Percentiles rank a stretch among this genome's conserved stretches.
phyloP scores from a whole-genome alignment of 2,329 filamentous ascomycete genomes.

The Aphanocladium album region DNA sequence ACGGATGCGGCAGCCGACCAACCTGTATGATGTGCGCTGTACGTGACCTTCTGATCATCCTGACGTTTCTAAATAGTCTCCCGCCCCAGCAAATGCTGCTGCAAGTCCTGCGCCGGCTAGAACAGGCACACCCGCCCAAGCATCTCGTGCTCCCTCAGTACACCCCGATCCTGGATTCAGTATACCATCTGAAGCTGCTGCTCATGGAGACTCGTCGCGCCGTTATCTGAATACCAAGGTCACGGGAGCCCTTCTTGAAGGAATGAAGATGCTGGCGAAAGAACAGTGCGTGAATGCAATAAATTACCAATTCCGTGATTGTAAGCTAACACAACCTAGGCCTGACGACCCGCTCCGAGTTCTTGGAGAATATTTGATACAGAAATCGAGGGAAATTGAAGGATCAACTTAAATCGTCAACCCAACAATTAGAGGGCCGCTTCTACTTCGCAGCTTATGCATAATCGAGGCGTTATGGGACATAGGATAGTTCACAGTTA shows the following conservation, averaged over 20 bases:
- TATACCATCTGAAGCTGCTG: slow-evolving; percentile 56
- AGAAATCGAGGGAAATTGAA: slow-evolving; percentile 58
- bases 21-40: slow-evolving; percentile 30
- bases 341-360: slow-evolving; percentile 64
- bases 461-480: slow-evolving; percentile 8
- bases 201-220: slow-evolving; percentile 64
- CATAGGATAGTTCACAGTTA: neutral
- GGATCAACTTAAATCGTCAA: neutral
- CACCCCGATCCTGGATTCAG: slow-evolving; percentile 48
- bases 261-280: slow-evolving; percentile 67
- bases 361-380: slow-evolving; percentile 65
- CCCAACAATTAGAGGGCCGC: neutral
- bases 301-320: slow-evolving; percentile 24
- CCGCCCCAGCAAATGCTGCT: slow-evolving; percentile 30
- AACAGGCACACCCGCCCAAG: slow-evolving; percentile 45
- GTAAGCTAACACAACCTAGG: slow-evolving; percentile 28
- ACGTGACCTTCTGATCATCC: neutral
- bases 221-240: slow-evolving; percentile 69
- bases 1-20: slow-evolving; percentile 38
- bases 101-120: slow-evolving; percentile 39
- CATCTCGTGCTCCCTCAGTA: slow-evolving; percentile 52
- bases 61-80: slow-evolving; percentile 29
- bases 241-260: slow-evolving; percentile 63
- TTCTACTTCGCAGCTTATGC: neutral
- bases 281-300: slow-evolving; percentile 55